Base-by-base conservation (phyloP, 169 alveolate species). In the Theileria equi region DNA sequence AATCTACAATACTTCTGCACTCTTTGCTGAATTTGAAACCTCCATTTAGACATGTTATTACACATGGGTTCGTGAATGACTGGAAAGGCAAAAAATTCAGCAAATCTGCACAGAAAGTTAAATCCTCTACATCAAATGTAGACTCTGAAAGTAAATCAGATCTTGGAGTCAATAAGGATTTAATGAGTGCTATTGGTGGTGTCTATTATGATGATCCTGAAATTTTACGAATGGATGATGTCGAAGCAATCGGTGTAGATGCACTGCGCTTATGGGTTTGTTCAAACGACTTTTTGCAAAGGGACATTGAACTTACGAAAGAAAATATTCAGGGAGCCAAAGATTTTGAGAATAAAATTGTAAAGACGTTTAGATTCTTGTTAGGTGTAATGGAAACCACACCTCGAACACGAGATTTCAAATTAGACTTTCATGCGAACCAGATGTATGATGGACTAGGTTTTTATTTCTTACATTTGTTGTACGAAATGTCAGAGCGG, bases 1-100 rank as follows among this genome's bases (percentile, higher is more conserved):
- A 90, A 47, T 79, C 93, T 54, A 67, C 83, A 34, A 19, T 74
- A 40, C 49, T 74, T 23, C 52, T 74, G 38, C 34, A 44, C 58
- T 44, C 53, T 36, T 55, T 74, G 31, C 61, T 73, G 36, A 58
- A 68, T 26, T 21, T 19, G 34, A 17, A 54, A 36, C 0, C 21
- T n/a, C 76, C 76, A 3, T 48, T 64, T 26, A 69, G 53, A 23
- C 21, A 64, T 3, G 21, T 77, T 38, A 54, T 77, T 13, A 61
- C 81, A 1, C 86, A 77, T 44, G 73, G 78, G 1, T 77, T 77
- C 59, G 86, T 77, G 4, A 68, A 44, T 11, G 45, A 36, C 45
- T 13, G 45, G 10, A 10, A 36, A 36, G 45, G 19, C 45, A 36
- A 36, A 11, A 13, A 11, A 10, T 10, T 36, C 13, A 13, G 45